Conservation (phyloP, 192 early-diverging fungal genomes). For the Entrophospora sp. region DNA sequence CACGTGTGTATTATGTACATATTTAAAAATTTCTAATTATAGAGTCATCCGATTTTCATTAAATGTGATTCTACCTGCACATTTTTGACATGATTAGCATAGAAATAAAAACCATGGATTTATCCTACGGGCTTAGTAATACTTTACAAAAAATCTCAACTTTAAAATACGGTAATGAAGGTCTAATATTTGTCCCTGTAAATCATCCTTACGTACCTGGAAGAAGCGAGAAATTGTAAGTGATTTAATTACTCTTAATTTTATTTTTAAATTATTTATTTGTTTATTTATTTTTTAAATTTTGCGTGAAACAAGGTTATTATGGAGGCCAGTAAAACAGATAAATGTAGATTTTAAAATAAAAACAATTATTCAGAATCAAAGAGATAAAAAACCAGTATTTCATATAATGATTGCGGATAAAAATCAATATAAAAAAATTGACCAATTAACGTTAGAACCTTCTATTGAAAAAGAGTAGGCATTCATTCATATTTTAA, state of each 20-base stretch:
- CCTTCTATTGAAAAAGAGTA: slow-evolving; percentile 25
- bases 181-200: slow-evolving; percentile 59
- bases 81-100: slow-evolving; percentile 26
- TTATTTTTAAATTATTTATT: neutral
- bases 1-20: slow-evolving; percentile 27
- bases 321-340: slow-evolving; percentile 45
- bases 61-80: neutral
- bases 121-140: slow-evolving; percentile 36
- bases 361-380: slow-evolving; percentile 18
- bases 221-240: slow-evolving; percentile 41
- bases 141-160: slow-evolving; percentile 52
- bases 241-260: neutral
- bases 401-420: slow-evolving; percentile 30
- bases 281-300: neutral
- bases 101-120: slow-evolving; percentile 45
- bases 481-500: neutral
- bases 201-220: slow-evolving; percentile 40
- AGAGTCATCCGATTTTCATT: neutral
- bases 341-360: slow-evolving; percentile 44
- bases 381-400: slow-evolving; percentile 33
- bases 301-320: slow-evolving; percentile 30
- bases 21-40: neutral
- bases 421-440: slow-evolving; percentile 26
- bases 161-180: slow-evolving; percentile 55
- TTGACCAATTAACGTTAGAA: slow-evolving; percentile 37